Evolutionary conservation across 2,329 filamentous ascomycete genomes (phyloP).

Genomic region (Cladophialophora carrionii): DNA sequence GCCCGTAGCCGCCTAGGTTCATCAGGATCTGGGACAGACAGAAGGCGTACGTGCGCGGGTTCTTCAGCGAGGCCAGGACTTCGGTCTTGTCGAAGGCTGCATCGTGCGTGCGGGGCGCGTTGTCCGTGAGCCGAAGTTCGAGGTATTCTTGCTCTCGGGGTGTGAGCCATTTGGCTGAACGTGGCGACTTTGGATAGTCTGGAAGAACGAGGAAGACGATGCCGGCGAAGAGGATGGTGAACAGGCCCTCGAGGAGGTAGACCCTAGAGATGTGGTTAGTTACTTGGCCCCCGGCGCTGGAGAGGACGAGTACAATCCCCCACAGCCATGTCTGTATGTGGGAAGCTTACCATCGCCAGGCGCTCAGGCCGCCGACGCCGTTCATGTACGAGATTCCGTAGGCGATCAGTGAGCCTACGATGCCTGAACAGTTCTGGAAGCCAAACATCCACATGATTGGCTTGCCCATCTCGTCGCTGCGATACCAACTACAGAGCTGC

Average conservation of each 20-base stretch:
- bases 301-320: neutral
- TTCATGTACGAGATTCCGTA: conserved; percentile 39
- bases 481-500: conserved; percentile 54
- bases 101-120: conserved; percentile 49
- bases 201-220: conserved; percentile 49
- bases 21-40: conserved; percentile 53
- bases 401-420: conserved; percentile 44
- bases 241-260: conserved; percentile 52
- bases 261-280: conserved; percentile 40
- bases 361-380: conserved; percentile 36
- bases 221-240: conserved; percentile 48
- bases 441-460: conserved; percentile 52
- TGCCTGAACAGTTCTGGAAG: conserved; percentile 44
- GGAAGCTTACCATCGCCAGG: conserved; percentile 37
- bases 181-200: conserved; percentile 51
- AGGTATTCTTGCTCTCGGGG: conserved; percentile 55
- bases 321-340: neutral
- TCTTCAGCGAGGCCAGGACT: conserved; percentile 46
- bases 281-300: neutral
- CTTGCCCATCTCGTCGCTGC: conserved; percentile 51
- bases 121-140: conserved; percentile 51
- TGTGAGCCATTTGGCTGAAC: conserved; percentile 52
- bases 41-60: conserved; percentile 52
- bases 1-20: conserved; percentile 52
- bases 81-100: conserved; percentile 48